Evolutionary conservation across 2,329 filamentous ascomycete species (phyloP), one percentile per base, ranked within the genome.

Genomic region (Ophiostoma pallidulum): DNA sequence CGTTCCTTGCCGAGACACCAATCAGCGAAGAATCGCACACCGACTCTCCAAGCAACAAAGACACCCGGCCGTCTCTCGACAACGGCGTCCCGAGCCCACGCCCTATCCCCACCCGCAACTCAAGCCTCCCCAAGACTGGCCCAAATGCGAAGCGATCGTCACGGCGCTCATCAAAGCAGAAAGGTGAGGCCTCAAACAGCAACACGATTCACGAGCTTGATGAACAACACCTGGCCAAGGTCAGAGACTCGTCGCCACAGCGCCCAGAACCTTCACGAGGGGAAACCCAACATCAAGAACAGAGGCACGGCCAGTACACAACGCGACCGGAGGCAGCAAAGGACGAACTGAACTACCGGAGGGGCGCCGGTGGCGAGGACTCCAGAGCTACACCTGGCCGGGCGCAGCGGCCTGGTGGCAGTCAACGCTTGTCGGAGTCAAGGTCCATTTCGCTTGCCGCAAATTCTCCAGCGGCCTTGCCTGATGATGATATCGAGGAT

Each of bases 21-120:
- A 78, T 78, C 46, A 72, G 67, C 51, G 78, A 82, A 56, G 78
- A 82, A 55, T 66, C 73, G 8, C 57, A 55, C 43, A 57, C 58
- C n/a, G 57, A 63, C 10, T 54, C 60, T 0, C 57, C 59, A 13
- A 22, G 38, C 48, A 31, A 51, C 32, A 37, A 31, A 49, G 60
- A 63, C 22, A 13, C 61, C 8, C 63, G 68, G 55, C 59, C 22
- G 2, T 53, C 48, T 1, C 26, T 51, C 2, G 52, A 51, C 24
- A 53, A 49, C 45, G 52, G 41, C 5, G 24, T 52, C 1, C 51
- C 66, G 22, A 73, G 66, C 46, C 71, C 73, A 3, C 68, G 74
- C 41, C 64, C 72, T 8, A 85, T 88, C 46, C 84, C 84, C 0
- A 63, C 71, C 8, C 74, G 82, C 48, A 82, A 85, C 47, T 88